A percentile compares a stretch with the other conserved stretches of the same genome.
Evolutionary conservation across 139 green algal genomes (phyloP).

Genomic region (Chlorella vulgaris): DNA sequence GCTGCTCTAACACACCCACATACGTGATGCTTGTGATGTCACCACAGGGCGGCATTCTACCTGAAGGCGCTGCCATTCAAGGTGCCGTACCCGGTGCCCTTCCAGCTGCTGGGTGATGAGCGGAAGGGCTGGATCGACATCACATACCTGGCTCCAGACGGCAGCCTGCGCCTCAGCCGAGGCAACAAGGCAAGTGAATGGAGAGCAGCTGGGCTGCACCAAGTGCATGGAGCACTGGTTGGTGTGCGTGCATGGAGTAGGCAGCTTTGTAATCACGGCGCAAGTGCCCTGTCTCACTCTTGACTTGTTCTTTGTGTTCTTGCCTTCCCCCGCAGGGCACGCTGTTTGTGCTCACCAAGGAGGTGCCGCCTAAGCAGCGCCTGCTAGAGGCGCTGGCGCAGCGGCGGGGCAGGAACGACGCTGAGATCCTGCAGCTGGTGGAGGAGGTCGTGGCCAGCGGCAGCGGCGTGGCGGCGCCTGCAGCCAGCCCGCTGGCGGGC

Average conservation of each 20-base stretch:
- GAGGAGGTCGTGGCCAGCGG: constrained; percentile 36
- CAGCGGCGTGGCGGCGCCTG: constrained; percentile 38
- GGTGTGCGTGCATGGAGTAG: background rate
- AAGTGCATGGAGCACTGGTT: background rate
- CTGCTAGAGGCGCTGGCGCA: constrained; percentile 50
- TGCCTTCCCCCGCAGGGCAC: constrained; percentile 59
- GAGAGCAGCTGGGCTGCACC: background rate
- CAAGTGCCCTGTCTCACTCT: too few species aligned
- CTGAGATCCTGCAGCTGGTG: constrained; percentile 36
- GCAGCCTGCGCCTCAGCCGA: constrained; percentile 69
- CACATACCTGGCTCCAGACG: constrained; percentile 77
- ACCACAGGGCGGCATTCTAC: constrained; percentile 77
- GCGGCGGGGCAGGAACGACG: constrained; percentile 22
- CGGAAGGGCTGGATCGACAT: constrained; percentile 92
- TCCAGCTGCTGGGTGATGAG: constrained; percentile 93
- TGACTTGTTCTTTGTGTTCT: too few species aligned
- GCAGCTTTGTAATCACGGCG: background rate
- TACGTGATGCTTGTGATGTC: background rate
- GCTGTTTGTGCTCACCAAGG: constrained; percentile 67
- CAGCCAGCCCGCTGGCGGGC: constrained; percentile 37
- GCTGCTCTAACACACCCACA: too few species aligned
- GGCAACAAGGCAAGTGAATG: constrained; percentile 79
- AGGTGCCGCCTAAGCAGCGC: constrained; percentile 53
- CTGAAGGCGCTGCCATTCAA: constrained; percentile 85
- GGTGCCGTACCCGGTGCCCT: constrained; percentile 97